Percentiles rank a stretch among this genome's conserved stretches.
Evolutionary conservation across 352 stramenopile genomes (phyloP).

Genomic region (Phytophthora quininea): DNA sequence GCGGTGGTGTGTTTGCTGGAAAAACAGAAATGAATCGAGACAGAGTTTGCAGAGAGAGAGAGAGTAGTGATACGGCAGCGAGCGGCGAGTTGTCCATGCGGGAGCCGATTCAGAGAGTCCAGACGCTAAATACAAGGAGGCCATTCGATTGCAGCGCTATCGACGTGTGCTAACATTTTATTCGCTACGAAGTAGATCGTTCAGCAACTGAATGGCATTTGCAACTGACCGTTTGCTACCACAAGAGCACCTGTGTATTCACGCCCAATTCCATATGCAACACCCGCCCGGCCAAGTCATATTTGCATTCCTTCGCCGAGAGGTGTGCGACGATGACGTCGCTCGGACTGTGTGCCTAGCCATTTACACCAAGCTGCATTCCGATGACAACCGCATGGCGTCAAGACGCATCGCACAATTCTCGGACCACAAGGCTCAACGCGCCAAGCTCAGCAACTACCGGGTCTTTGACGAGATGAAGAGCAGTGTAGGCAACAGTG

Average conservation of each 20-base stretch:
- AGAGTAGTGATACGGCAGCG: constrained; percentile 16
- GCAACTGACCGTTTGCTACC: too few species aligned
- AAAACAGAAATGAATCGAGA: constrained; percentile 34
- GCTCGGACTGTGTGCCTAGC: neutral
- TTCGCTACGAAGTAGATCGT: too few species aligned
- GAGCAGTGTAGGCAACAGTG: neutral
- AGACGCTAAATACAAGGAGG: constrained; percentile 41
- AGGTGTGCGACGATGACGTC: neutral
- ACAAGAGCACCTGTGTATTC: too few species aligned
- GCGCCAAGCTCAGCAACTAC: neutral
- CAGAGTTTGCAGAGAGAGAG: constrained; percentile 22
- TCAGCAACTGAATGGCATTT: too few species aligned
- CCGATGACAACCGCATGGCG: neutral
- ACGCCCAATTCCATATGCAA: too few species aligned
- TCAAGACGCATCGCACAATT: neutral
- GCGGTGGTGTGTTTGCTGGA: constrained; percentile 23
- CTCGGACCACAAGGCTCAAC: neutral
- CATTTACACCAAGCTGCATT: neutral
- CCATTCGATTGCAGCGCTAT: constrained; percentile 28
- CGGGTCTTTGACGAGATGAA: neutral
- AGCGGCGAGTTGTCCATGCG: constrained; percentile 31
- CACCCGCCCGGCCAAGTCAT: too few species aligned
- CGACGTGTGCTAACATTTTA: constrained; percentile 7
- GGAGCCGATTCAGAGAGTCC: constrained; percentile 30
- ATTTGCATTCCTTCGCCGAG: neutral